Evolutionary conservation across 2,329 filamentous ascomycete species (phyloP).

Genomic region (Cercospora zeae-maydis): DNA sequence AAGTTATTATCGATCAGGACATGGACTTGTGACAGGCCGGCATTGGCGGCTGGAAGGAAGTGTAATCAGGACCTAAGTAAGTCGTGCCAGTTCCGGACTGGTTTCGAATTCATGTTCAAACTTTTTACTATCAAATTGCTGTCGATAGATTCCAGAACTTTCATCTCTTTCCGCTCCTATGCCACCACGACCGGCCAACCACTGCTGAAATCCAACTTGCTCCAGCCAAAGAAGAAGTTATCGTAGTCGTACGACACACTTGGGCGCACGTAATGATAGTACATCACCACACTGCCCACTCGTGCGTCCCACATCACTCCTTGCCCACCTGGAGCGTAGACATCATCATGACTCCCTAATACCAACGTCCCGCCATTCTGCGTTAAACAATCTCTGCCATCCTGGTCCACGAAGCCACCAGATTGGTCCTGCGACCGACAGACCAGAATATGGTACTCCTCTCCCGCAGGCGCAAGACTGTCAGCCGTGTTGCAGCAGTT

Average conservation of each 20-base stretch:
- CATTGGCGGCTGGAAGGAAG: not conserved
- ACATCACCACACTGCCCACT: slow-evolving; percentile 52
- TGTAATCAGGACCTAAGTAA: not conserved
- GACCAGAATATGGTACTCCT: slow-evolving; percentile 62
- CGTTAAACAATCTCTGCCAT: slow-evolving; percentile 51
- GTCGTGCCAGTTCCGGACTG: not conserved
- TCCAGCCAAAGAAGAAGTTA: slow-evolving; percentile 29
- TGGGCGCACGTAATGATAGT: slow-evolving; percentile 55
- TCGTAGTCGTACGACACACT: slow-evolving; percentile 24
- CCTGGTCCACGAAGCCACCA: slow-evolving; percentile 55
- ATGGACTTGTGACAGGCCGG: not conserved
- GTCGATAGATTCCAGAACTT: not conserved
- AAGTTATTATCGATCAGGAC: not conserved
- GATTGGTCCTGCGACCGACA: slow-evolving; percentile 54
- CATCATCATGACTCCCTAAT: slow-evolving; percentile 55
- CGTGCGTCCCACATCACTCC: slow-evolving; percentile 53
- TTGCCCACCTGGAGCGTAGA: slow-evolving; percentile 65
- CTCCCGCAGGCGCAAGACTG: slow-evolving; percentile 42
- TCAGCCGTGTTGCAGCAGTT: slow-evolving; percentile 38
- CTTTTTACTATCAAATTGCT: not conserved
- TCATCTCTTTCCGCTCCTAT: not conserved
- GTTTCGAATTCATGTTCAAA: not conserved
- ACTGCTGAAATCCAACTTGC: slow-evolving; percentile 22
- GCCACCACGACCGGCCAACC: slow-evolving; percentile 22
- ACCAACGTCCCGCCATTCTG: slow-evolving; percentile 58